Base-by-base conservation (phyloP, 305 asterid genomes). In the Striga hermonthica region DNA sequence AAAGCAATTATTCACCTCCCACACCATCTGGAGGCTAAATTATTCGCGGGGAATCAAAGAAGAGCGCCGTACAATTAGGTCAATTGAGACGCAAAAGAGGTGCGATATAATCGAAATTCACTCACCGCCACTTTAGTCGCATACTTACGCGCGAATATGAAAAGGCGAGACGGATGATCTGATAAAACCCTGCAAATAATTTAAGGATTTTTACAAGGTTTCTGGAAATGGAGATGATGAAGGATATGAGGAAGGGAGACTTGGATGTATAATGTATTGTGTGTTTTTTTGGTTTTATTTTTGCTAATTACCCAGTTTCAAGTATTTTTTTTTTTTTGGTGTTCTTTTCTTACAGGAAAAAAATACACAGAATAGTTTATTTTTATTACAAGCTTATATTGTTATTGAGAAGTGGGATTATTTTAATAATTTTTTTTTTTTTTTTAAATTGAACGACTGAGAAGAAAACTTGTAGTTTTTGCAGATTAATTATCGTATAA, bases 251-350 rank as follows among this genome's bases (percentile, higher is more conserved):
- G 59, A 71, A 60, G 67, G 50, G 35, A 6, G 31, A 52, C 66
- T 64, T 9, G 59, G 37, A 71, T 65, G 73, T 58, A 35, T 57
- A 31, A 69, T 6, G 35, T 6, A 43, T 59, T 74, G 65, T 75
- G 72, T 52, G 63, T 44, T 5, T 44, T 16, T 47, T 16, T 12
- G 35, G 60, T 54, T 55, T 66, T 6, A 75, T 64, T 75, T 75
- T 62, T 57, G 75, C 76, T 64, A 67, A 72, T n/a, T 61, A 41
- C 69, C 70, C 70, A 70, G 77, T 79, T 76, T 74, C 78, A 76
- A 79, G 66, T 60, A 64, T 45, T 49, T 57, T 44, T 12, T 16
- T 48, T 16, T 52, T 62, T 64, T 59, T 74, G 22, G 36, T 68
- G 7, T 66, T 55, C 11, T 40, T 38, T 62, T 73, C 71, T 56